Conservation (phyloP, 768 basidiomycete species). For the Lactifluus pinguis region DNA sequence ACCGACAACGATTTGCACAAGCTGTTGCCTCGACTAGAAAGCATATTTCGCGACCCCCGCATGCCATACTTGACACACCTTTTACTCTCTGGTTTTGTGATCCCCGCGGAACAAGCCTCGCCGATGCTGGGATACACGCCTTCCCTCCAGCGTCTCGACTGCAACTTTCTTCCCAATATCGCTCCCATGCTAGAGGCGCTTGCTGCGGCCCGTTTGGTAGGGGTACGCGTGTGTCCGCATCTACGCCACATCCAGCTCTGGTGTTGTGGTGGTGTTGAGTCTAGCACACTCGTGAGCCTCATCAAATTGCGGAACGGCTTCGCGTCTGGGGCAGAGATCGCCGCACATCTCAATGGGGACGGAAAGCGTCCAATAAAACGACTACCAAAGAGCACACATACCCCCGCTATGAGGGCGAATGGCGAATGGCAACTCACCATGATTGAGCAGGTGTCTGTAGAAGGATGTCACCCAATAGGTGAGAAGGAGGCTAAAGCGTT, state of each 20-base stretch:
- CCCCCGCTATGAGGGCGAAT: not conserved
- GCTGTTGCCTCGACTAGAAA: conserved; percentile 11
- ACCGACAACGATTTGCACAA: not conserved
- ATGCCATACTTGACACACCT: conserved; percentile 13
- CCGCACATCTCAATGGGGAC: not conserved
- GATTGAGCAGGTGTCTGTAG: not conserved
- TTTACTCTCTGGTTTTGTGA: conserved; percentile 8
- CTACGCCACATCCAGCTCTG: conserved; percentile 14
- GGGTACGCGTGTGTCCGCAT: not conserved
- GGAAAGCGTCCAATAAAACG: not conserved
- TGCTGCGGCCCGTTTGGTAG: not conserved
- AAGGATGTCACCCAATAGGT: conserved; percentile 2
- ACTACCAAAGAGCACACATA: not conserved
- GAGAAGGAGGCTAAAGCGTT: not conserved
- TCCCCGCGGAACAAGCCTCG: conserved; percentile 5
- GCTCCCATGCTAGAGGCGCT: conserved; percentile 6
- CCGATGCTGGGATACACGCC: conserved; percentile 16
- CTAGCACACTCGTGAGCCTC: not conserved
- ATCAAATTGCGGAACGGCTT: conserved; percentile 13
- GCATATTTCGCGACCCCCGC: conserved; percentile 18
- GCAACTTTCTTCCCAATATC: conserved; percentile 11
- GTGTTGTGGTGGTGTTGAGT: conserved; percentile 7
- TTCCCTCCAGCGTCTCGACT: conserved; percentile 15
- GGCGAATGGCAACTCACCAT: not conserved
- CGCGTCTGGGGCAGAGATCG: not conserved